These are phyloP conservation scores for Adansonia grandidieri DNA, from an alignment of 441 rosid genomes.

Conservation along the genomic window DNA sequence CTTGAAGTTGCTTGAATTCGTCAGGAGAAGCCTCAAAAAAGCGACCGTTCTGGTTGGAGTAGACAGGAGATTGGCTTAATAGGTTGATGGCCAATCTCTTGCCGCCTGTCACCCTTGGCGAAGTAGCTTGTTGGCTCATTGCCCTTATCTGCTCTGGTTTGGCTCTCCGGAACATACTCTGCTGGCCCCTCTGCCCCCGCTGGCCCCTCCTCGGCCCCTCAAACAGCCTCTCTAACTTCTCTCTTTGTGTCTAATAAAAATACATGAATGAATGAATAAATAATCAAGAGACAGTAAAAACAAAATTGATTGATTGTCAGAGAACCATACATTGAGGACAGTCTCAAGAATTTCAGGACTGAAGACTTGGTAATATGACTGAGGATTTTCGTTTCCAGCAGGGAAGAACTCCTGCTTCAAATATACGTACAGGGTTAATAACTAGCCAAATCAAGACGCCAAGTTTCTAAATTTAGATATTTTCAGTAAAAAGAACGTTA, in stretches of 20 bases:
- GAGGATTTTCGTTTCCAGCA: conserved; percentile 38
- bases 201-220: conserved; percentile 31
- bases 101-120: neutral
- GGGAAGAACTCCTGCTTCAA: conserved; percentile 43
- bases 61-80: neutral
- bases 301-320: neutral
- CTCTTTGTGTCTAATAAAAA: conserved; percentile 44
- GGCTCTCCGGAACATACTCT: neutral
- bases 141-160: neutral
- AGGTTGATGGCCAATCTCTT: neutral
- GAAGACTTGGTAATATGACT: conserved; percentile 48
- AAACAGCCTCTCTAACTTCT: conserved; percentile 40
- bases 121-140: neutral
- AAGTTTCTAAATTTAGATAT: neutral
- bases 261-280: neutral
- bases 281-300: neutral
- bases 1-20: neutral
- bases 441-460: neutral
- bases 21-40: neutral
- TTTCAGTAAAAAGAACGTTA: neutral
- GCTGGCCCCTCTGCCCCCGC: conserved; percentile 32
- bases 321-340: conserved; percentile 47
- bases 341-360: conserved; percentile 48
- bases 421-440: neutral
- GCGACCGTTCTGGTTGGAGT: neutral